Conservation (phyloP, 805 yeast species). For the Tetrapisispora iriomotensis region DNA sequence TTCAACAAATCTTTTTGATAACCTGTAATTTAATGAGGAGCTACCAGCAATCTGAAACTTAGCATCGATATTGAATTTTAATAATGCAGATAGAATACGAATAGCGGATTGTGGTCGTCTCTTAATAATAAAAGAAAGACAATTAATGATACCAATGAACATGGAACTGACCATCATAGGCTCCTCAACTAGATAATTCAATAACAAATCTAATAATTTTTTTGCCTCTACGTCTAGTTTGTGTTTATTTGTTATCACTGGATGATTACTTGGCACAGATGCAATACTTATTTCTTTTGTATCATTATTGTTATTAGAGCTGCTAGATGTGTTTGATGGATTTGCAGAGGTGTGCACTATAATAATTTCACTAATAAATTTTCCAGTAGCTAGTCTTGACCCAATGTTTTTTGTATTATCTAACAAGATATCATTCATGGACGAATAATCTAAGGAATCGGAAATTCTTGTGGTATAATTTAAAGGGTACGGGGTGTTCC, state of each 20-base stretch:
- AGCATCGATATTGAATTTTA: conserved; percentile 51
- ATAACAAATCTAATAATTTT: conserved; percentile 54
- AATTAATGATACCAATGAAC: conserved; percentile 60
- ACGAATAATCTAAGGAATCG: neutral
- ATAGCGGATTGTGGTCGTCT: conserved; percentile 51
- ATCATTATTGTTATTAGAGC: conserved; percentile 5
- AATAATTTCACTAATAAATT: conserved; percentile 55
- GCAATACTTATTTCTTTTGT: conserved; percentile 35
- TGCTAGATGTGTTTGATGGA: neutral
- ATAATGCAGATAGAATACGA: conserved; percentile 48
- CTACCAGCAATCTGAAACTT: conserved; percentile 40
- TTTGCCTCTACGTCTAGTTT: conserved; percentile 63
- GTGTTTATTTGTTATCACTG: conserved; percentile 42
- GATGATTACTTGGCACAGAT: conserved; percentile 48
- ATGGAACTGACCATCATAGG: conserved; percentile 45
- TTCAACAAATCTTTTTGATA: conserved; percentile 54
- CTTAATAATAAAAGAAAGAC: conserved; percentile 51
- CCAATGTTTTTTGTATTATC: conserved; percentile 40
- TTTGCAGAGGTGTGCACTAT: conserved; percentile 38
- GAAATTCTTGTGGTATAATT: neutral
- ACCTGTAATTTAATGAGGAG: conserved; percentile 35
- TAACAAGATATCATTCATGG: neutral
- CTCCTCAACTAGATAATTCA: conserved; percentile 47
- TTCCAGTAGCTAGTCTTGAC: conserved; percentile 57
- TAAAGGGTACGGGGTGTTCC: conserved; percentile 38